phyloP scores from a whole-genome alignment of 441 rosid genomes.

The Arabidopsis lyrata region DNA sequence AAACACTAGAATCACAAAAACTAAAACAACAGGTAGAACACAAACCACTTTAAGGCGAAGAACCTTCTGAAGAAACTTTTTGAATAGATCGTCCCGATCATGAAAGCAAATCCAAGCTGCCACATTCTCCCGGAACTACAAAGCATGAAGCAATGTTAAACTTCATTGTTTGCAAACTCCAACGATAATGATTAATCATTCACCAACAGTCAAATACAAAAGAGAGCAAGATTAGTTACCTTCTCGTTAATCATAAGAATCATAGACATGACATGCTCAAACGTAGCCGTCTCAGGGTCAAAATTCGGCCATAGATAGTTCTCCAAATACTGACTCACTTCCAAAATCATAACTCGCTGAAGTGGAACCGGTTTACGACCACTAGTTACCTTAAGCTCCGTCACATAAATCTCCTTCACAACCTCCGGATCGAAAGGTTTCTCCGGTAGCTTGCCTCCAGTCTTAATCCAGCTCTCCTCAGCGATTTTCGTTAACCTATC shows the following conservation, averaged over 20 bases:
- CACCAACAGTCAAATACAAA: background rate
- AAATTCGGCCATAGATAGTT: constrained; percentile 97
- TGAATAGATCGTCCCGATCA: constrained; percentile 74
- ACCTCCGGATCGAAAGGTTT: constrained; percentile 77
- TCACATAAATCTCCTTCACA: constrained; percentile 81
- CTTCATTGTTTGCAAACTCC: constrained; percentile 1
- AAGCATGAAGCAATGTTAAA: constrained; percentile 23
- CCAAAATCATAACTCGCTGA: constrained; percentile 95
- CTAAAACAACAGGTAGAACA: constrained; percentile 21
- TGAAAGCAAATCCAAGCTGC: constrained; percentile 98
- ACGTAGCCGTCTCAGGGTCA: constrained; percentile 75
- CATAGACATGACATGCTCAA: constrained; percentile 99
- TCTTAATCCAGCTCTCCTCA: constrained; percentile 77
- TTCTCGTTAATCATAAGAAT: constrained; percentile 97
- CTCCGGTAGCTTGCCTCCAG: constrained; percentile 50
- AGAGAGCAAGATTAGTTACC: constrained; percentile 51
- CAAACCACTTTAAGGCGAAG: constrained; percentile 92
- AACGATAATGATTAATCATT: background rate
- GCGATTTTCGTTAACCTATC: constrained; percentile 88
- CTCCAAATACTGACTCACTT: constrained; percentile 98
- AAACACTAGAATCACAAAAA: background rate
- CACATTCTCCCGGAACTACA: constrained; percentile 98
- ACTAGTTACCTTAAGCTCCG: constrained; percentile 75
- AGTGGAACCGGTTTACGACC: constrained; percentile 90
- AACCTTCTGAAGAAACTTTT: constrained; percentile 79